Conservation (phyloP, 805 yeast species). For the Ogataea nonfermentans region DNA sequence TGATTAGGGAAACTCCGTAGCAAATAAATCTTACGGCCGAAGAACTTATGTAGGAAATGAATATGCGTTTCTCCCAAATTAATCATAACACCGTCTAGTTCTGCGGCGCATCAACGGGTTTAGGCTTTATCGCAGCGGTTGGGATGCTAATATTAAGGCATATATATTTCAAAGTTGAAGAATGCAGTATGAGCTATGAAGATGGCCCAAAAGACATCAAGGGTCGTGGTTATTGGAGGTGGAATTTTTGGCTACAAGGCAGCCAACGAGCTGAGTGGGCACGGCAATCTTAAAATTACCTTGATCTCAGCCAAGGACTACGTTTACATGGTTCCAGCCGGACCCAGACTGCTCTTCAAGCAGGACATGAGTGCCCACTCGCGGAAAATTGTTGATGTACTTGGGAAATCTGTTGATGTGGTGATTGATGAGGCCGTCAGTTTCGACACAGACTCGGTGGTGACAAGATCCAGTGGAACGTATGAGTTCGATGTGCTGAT, state of each 20-base stretch:
- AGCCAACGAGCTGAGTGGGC: conserved; percentile 8
- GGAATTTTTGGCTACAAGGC: conserved; percentile 14
- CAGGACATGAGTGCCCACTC: conserved; percentile 9
- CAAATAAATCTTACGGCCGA: too few species aligned
- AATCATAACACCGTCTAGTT: too few species aligned
- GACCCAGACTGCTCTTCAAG: conserved; percentile 13
- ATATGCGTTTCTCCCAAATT: too few species aligned
- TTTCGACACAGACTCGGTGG: conserved; percentile 21
- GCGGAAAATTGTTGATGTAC: conserved; percentile 18
- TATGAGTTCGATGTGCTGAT: conserved; percentile 27
- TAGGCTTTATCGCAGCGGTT: too few species aligned
- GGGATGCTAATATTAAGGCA: too few species aligned
- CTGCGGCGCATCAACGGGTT: too few species aligned
- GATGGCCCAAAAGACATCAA: too few species aligned
- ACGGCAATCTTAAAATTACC: conserved; percentile 10
- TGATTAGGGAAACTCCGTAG: too few species aligned
- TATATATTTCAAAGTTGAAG: too few species aligned
- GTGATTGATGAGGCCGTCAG: conserved; percentile 21
- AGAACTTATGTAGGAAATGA: too few species aligned
- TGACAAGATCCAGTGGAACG: conserved; percentile 11
- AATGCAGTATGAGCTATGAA: too few species aligned
- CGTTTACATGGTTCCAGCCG: conserved; percentile 14
- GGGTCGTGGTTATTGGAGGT: conserved; percentile 17
- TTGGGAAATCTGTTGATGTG: conserved; percentile 22
- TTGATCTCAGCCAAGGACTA: conserved; percentile 16